Percentiles rank a stretch among this genome's conserved stretches.
Evolutionary conservation across 2,329 filamentous ascomycete species (phyloP).

Genomic region (Dothideomycetes sp.): DNA sequence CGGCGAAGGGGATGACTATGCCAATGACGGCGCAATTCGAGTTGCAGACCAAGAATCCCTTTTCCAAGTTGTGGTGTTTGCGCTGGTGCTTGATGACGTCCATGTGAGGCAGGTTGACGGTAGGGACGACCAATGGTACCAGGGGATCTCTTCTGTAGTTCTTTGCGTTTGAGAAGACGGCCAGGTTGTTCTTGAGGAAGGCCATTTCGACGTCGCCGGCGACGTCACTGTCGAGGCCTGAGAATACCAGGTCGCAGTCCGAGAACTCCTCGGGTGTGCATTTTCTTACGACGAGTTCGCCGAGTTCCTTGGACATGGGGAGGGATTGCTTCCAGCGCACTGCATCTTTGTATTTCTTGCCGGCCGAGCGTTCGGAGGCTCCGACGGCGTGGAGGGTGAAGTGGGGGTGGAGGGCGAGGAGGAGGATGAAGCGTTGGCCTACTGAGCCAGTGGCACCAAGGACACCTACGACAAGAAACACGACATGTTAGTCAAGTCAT

Average conservation of each 20-base stretch:
- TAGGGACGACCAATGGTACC: slow-evolving; percentile 88
- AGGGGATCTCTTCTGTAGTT: slow-evolving; percentile 88
- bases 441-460: slow-evolving; percentile 90
- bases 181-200: slow-evolving; percentile 78
- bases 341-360: slow-evolving; percentile 90
- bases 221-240: slow-evolving; percentile 83
- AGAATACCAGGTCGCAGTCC: slow-evolving; percentile 91
- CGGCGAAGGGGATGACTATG: slow-evolving; percentile 87
- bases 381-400: slow-evolving; percentile 82
- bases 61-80: slow-evolving; percentile 59
- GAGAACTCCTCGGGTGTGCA: slow-evolving; percentile 74
- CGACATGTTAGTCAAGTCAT: slow-evolving; percentile 2
- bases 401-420: slow-evolving; percentile 78
- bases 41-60: slow-evolving; percentile 94
- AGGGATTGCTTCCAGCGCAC: slow-evolving; percentile 88
- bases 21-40: slow-evolving; percentile 97
- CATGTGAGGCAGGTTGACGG: slow-evolving; percentile 83
- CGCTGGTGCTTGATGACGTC: slow-evolving; percentile 84
- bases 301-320: slow-evolving; percentile 67
- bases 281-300: slow-evolving; percentile 73
- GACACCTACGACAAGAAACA: slow-evolving; percentile 41
- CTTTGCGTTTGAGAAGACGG: slow-evolving; percentile 96
- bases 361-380: slow-evolving; percentile 78
- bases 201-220: slow-evolving; percentile 90
- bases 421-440: slow-evolving; percentile 87